Conservation (phyloP, 2,329 filamentous ascomycete genomes). For the Ophiostoma montium region DNA sequence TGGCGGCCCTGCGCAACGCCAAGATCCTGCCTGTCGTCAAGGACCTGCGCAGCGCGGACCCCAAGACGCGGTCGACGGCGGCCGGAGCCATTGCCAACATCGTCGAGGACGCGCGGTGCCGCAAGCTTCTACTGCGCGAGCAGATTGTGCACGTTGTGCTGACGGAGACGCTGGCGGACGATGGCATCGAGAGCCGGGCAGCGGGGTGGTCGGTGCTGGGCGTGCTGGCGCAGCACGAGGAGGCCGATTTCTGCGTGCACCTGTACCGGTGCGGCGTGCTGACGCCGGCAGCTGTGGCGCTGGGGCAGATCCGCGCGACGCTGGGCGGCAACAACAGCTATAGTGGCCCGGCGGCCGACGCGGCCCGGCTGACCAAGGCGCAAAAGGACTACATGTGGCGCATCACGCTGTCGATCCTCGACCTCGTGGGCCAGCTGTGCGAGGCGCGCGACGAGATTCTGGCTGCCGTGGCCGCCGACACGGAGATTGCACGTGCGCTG, state of each 20-base stretch:
- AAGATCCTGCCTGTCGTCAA: slow-evolving; percentile 49
- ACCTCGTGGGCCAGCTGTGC: slow-evolving; percentile 37
- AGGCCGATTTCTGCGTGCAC: slow-evolving; percentile 52
- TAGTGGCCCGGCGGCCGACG: not conserved
- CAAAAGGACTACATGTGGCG: slow-evolving; percentile 40
- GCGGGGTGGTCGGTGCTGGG: slow-evolving; percentile 55
- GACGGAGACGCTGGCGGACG: slow-evolving; percentile 49
- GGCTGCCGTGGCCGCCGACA: slow-evolving; percentile 35
- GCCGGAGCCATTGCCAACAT: slow-evolving; percentile 47
- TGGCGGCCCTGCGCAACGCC: slow-evolving; percentile 46
- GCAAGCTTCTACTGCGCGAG: slow-evolving; percentile 52
- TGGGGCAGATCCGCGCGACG: slow-evolving; percentile 33
- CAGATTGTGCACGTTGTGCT: slow-evolving; percentile 50
- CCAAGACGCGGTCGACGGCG: slow-evolving; percentile 44
- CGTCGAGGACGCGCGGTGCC: slow-evolving; percentile 45
- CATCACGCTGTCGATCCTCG: slow-evolving; percentile 38
- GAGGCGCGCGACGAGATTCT: slow-evolving; percentile 48
- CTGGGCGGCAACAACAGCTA: slow-evolving; percentile 4
- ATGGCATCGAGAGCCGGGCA: slow-evolving; percentile 46
- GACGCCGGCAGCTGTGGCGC: slow-evolving; percentile 43
- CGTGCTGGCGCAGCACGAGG: slow-evolving; percentile 47
- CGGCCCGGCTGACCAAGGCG: slow-evolving; percentile 31
- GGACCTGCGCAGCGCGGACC: slow-evolving; percentile 43
- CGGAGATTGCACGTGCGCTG: slow-evolving; percentile 37
- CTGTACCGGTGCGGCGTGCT: slow-evolving; percentile 47